Evolutionary conservation across 176 grass and related monocot species (phyloP).

Genomic region (Canna indica): DNA sequence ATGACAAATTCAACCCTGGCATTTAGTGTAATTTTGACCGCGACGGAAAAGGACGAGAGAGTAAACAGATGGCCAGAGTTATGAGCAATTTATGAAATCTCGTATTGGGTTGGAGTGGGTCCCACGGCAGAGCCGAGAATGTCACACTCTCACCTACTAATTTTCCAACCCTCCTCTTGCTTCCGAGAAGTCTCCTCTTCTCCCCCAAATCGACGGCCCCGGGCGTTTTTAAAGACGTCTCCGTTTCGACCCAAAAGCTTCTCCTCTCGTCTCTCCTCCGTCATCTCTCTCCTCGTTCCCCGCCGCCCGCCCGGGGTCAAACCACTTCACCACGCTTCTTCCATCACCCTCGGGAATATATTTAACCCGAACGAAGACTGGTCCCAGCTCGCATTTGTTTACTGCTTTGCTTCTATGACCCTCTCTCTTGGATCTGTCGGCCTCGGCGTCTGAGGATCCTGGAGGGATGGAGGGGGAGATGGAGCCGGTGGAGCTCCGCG

Average conservation of each 20-base stretch:
- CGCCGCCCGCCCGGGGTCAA: neutral
- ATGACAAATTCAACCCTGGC: too few relatives aligned
- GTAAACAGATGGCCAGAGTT: too few relatives aligned
- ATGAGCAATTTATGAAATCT: too few relatives aligned
- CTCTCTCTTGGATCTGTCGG: neutral
- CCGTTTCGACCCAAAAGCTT: neutral
- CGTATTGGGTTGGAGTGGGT: neutral
- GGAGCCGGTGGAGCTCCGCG: constrained; percentile 35
- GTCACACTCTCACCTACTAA: neutral
- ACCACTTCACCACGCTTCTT: neutral
- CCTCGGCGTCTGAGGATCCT: neutral
- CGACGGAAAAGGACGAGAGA: too few relatives aligned
- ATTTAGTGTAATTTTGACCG: too few relatives aligned
- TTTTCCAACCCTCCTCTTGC: neutral
- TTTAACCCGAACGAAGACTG: neutral
- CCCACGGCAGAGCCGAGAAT: neutral
- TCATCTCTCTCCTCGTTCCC: neutral
- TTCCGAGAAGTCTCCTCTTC: neutral
- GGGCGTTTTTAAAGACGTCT: neutral
- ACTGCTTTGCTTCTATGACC: constrained; percentile 4
- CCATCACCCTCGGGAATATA: neutral
- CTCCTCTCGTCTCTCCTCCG: neutral
- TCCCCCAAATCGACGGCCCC: neutral
- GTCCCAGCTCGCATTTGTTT: neutral
- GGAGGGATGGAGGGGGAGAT: neutral